Base-by-base conservation (phyloP, 176 grass and related monocot species). In the Hordeum vulgare region DNA sequence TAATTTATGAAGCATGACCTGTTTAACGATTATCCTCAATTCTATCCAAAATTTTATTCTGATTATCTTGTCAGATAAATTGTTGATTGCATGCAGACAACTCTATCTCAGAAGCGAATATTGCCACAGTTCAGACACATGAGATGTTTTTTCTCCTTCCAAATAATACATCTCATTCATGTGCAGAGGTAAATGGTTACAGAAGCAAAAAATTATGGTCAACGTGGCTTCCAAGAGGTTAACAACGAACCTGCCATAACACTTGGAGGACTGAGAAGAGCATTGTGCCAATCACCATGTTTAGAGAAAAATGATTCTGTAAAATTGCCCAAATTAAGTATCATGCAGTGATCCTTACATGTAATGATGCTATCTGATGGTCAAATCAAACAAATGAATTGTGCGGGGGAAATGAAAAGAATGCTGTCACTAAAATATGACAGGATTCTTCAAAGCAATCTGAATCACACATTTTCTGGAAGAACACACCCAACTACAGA, bases 211-310 rank as follows among this genome's bases (percentile, higher is more conserved):
- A 27, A 63, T 27, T 36, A 14, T 20, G 3, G 14, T 59, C 14
- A 75, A 7, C 53, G 11, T 47, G 49, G 47, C 11, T 54, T 61
- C 36, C 4, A 9, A 66, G 28, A 58, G 59, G 37, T 67, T 83
- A 84, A 35, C 13, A 94, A 23, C 89, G 73, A 74, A 98, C 96
- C 96, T 94, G 93, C 93, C 96, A 98, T 25, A 95, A 58, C 66
- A 98, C 91, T 80, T 98, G 96, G 71, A 98, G 93, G 74, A 95
- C 86, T 57, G 93, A 96, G 87, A 95, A 98, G 61, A 98, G 89
- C 87, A 88, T 98, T 60, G 93, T 92, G 82, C 96, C 86, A 59
- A 98, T 98, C 75, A 95, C 93, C 73, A 98, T 87, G 80, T 92
- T 94, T 57, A 88, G 54, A 60, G 96, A 88, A 25, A 85, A 57